Base-by-base conservation (phyloP, 2,329 filamentous ascomycete species). In the Stemphylium beticola region DNA sequence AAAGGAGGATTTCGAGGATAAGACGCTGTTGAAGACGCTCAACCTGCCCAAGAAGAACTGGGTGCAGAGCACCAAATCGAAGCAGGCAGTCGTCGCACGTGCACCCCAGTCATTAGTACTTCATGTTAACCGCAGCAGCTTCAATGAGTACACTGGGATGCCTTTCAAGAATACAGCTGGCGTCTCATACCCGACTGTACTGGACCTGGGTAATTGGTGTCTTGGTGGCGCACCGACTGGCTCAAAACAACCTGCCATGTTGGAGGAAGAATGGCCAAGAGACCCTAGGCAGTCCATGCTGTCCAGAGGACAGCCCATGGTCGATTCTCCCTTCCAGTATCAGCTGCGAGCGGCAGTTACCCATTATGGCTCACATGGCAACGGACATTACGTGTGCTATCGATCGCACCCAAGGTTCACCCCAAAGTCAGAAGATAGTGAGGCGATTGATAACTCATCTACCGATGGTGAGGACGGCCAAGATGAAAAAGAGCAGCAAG, bases 321-420 rank as follows among this genome's bases (percentile, higher is more conserved):
- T 79, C 26, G 38, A 53, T 6, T 70, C 68, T 17, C 68, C 66
- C 1, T 73, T 72, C 15, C 68, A 88, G 1, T 98, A 96, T 72
- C 86, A 91, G 68, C 80, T 98, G 14, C 85, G 89, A 48, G 92
- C 93, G 26, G 90, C 93, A 0, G 85, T 98, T 9, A 95, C 92
- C 1, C 95, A 98, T 71, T 91, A 90, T 58, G 95, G 95, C 4
- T 83, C 90, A 29, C 95, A 98, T 73, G 92, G 97, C 58, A 96
- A 96, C 66, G 95, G 95, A 0, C 95, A 99, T 76, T 98, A 99
- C 66, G 87, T 97, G 34, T 96, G 92, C 72, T 96, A 95, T 74
- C 85, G 91, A 46, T 90, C 89, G 67, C 88, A 91, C 67, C 81
- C 85, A 17, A 58, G 37, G 29, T 15, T 14, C 17, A 22, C 17